Evolutionary conservation across 1,284 basidiomycete species (phyloP).

Genomic region (Thecaphora thlaspeos): DNA sequence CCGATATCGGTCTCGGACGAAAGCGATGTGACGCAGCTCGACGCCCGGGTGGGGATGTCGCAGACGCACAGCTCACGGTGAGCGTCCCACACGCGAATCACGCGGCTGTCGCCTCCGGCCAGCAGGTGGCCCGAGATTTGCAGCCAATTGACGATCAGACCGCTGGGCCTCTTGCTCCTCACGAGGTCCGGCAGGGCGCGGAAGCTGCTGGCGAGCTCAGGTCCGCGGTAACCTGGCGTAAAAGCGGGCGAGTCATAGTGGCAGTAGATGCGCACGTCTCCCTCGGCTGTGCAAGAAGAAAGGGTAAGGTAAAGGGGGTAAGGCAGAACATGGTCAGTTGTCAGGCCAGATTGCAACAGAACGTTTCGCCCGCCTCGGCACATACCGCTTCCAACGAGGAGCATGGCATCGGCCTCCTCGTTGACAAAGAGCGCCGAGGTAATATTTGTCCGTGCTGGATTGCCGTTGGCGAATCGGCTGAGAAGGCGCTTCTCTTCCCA

Average conservation of each 20-base stretch:
- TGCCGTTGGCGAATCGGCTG: conserved; percentile 84
- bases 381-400: conserved; percentile 81
- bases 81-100: conserved; percentile 92
- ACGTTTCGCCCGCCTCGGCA: no score
- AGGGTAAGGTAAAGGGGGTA: no score
- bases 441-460: conserved; percentile 76
- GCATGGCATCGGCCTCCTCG: conserved; percentile 87
- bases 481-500: conserved; percentile 80
- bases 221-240: conserved; percentile 59
- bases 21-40: conserved; percentile 84
- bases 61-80: conserved; percentile 80
- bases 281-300: conserved; percentile 70
- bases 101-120: conserved; percentile 84
- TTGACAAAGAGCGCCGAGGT: conserved; percentile 93
- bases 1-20: conserved; percentile 75
- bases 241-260: conserved; percentile 67
- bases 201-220: conserved; percentile 86
- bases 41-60: conserved; percentile 83
- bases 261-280: conserved; percentile 84
- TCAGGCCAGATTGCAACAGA: no score
- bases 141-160: conserved; percentile 90
- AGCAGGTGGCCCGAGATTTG: conserved; percentile 81
- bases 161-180: conserved; percentile 70
- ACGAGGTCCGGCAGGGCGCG: conserved; percentile 80
- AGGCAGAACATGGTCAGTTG: no score